Conservation (phyloP, 2,329 filamentous ascomycete genomes). For the Aspergillus fijiensis region DNA sequence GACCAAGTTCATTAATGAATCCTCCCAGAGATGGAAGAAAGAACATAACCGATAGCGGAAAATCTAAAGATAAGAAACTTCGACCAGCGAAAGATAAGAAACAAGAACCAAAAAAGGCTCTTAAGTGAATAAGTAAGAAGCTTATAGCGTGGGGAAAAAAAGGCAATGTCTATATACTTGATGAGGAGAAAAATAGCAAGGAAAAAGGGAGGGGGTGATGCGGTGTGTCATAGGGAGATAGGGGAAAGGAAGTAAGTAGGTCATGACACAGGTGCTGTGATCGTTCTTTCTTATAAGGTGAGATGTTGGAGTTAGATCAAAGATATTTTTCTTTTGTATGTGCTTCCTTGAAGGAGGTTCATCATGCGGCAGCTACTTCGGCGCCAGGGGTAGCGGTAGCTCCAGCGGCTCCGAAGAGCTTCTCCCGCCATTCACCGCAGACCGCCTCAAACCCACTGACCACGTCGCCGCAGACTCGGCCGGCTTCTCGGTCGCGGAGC, state of each 20-base stretch:
- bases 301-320: no score
- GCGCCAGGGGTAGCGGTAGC: slow-evolving; percentile 22
- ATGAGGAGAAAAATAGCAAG: slow-evolving; percentile 1
- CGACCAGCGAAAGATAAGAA: background rate
- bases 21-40: no score
- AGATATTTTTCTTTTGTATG: background rate
- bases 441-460: slow-evolving; percentile 90
- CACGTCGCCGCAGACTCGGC: slow-evolving; percentile 79
- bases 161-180: slow-evolving; percentile 11
- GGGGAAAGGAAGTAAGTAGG: no score
- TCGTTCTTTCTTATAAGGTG: no score
- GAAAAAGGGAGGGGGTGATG: background rate
- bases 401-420: slow-evolving; percentile 57
- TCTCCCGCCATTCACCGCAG: slow-evolving; percentile 78
- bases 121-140: background rate
- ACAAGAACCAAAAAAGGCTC: background rate
- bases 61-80: no score
- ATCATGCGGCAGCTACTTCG: slow-evolving; percentile 34
- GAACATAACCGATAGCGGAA: no score
- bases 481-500: slow-evolving; percentile 75
- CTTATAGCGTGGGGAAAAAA: background rate
- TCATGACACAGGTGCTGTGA: no score
- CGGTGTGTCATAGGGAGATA: background rate
- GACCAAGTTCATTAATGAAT: no score
- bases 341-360: background rate